Conservation (phyloP, 2,329 filamentous ascomycete genomes). For the Geosmithia flava region DNA sequence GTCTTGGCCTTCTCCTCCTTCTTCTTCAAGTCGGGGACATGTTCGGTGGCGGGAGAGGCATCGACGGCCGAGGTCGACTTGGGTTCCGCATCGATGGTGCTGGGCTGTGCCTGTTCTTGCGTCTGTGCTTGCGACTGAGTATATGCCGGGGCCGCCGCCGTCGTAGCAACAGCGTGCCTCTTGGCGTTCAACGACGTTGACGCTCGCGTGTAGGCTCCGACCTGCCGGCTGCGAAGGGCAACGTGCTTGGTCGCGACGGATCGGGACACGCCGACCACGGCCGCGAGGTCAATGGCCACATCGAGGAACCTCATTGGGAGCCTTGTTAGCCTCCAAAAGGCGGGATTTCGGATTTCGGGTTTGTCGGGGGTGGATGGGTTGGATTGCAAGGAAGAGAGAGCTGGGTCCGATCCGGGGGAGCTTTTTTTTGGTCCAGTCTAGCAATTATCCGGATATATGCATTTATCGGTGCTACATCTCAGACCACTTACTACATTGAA, state of each 20-base stretch:
- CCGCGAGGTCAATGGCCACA: slow-evolving; percentile 55
- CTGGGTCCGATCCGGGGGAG: neutral
- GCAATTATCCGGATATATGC: neutral
- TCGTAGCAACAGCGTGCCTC: neutral
- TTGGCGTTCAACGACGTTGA: slow-evolving; percentile 16
- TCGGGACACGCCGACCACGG: slow-evolving; percentile 57
- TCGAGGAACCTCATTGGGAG: slow-evolving; percentile 47
- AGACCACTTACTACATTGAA: neutral
- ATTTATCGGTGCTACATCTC: neutral
- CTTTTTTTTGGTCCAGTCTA: neutral
- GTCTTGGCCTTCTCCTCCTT: neutral
- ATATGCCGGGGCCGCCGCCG: neutral
- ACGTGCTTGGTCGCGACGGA: slow-evolving; percentile 53
- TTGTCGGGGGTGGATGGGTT: neutral
- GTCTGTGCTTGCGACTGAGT: neutral
- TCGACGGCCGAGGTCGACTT: neutral
- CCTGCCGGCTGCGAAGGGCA: slow-evolving; percentile 41
- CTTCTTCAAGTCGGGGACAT: neutral
- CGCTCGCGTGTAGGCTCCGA: slow-evolving; percentile 34
- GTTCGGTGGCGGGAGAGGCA: neutral
- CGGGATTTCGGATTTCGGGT: neutral
- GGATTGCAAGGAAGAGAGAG: neutral
- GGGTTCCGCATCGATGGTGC: neutral
- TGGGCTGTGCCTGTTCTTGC: neutral
- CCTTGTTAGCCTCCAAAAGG: slow-evolving; percentile 8